Evolutionary conservation across 306 rosid species (phyloP).

Genomic region (Glycine tomentella): DNA sequence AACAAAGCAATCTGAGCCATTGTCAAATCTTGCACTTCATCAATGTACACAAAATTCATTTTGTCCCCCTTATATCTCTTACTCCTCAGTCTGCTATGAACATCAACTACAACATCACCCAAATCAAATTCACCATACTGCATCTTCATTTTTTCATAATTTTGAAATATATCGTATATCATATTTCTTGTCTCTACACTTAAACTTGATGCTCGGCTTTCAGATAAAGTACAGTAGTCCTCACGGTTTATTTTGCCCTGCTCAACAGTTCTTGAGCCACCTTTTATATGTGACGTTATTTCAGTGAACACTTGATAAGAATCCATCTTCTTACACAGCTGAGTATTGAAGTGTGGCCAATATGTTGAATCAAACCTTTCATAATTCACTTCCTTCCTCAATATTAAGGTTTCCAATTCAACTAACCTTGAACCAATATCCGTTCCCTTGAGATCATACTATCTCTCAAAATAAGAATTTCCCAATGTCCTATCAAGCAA

Average conservation of each 20-base stretch:
- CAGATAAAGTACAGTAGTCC: constrained; percentile 54
- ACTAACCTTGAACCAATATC: constrained; percentile 23
- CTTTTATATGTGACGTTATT: constrained; percentile 78
- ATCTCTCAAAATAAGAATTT: constrained; percentile 65
- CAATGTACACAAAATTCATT: constrained; percentile 68
- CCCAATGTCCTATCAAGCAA: constrained; percentile 68
- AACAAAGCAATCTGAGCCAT: constrained; percentile 71
- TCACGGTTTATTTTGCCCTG: constrained; percentile 51
- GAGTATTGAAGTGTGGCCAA: constrained; percentile 69
- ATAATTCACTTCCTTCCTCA: constrained; percentile 62
- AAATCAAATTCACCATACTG: constrained; percentile 66
- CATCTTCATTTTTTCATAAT: constrained; percentile 72
- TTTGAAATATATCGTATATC: constrained; percentile 61
- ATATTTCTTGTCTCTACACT: constrained; percentile 47
- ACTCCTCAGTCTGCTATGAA: constrained; percentile 55
- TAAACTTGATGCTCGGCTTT: constrained; percentile 55
- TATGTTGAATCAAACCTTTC: constrained; percentile 67
- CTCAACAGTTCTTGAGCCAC: constrained; percentile 54
- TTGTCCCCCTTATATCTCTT: constrained; percentile 56
- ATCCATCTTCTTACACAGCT: constrained; percentile 56
- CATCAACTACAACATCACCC: too few species aligned
- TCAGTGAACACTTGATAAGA: constrained; percentile 66
- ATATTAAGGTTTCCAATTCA: constrained; percentile 51
- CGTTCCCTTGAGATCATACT: background rate
- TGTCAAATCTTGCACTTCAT: constrained; percentile 82